These are phyloP conservation scores for Cicer cuneatum DNA, from an alignment of 306 rosid genomes.

Conservation along the genomic window DNA sequence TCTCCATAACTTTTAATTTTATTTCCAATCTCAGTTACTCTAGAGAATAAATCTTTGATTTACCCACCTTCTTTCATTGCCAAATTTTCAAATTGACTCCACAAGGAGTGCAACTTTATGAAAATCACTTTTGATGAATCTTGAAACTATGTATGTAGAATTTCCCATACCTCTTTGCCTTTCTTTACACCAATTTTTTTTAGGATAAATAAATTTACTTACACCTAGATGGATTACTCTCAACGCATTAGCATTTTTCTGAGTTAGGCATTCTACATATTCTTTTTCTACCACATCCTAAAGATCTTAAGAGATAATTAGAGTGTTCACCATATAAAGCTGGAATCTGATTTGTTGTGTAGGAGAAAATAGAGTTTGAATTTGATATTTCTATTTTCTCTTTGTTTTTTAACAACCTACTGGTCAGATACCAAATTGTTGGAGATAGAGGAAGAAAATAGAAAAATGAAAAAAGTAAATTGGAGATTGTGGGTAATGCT, in stretches of 20 bases:
- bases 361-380: not conserved
- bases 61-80: not conserved
- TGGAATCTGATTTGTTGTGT: not conserved
- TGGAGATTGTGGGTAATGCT: not conserved
- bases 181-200: not conserved
- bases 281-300: not conserved
- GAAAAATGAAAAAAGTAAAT: not conserved
- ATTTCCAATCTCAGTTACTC: not conserved
- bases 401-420: not conserved
- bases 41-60: not conserved
- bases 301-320: not conserved
- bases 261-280: not conserved
- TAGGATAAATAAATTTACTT: constrained; percentile 3
- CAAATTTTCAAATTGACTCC: not conserved
- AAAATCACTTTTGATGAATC: not conserved
- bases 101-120: not conserved
- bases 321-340: not conserved
- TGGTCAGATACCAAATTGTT: not conserved
- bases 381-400: not conserved
- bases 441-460: not conserved
- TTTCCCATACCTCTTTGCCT: not conserved
- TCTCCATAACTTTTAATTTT: not conserved
- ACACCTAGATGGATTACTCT: not conserved
- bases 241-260: not conserved
- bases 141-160: not conserved